Base-by-base conservation (phyloP, 768 basidiomycete genomes). In the Suillus plorans region DNA sequence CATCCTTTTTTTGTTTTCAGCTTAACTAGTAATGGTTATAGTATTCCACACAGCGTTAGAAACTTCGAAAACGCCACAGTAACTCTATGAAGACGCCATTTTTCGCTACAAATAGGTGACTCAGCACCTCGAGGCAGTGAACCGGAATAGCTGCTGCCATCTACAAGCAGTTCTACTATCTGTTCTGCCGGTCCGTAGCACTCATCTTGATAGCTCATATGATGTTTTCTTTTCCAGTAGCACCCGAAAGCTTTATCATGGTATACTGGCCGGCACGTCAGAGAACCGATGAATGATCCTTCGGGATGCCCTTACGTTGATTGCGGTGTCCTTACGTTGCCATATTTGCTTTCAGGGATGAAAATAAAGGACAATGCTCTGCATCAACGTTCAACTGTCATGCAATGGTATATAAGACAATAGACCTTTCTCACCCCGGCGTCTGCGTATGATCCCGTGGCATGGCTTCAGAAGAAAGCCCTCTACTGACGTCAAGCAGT, bases 101-200 rank as follows among this genome's bases (percentile, higher is more conserved):
- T 3, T 8, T 25, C 14, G 49, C 49, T 81, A 25, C 72, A 84
- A 37, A 95, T 92, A 74, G 91, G 18, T 55, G 31, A 13, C 4
- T 50, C 49, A 28, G 14, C 14, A 50, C 9, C 1, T 31, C 16
- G 28, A 31, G 31, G 53, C 31, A 34, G 53, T 16, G 31, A 53
- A 53, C 28, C 4, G 18, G 28, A 53, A 53, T 18, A 31, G 16
- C 8, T 18, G 31, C 31, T 31, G 31, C 31, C 3, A 20, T 12
- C 52, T 18, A 10, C 52, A 18, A 28, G 28, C 50, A 13, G 31
- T 36, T 12, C 31, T 34, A 6, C 9, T 34, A 5, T 34, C 10
- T 34, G 2, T 6, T 31, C 10, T 6, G 31, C 28, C 31, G 53
- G 53, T 16, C 16, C 28, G 28, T 28, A 1, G 5, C 55, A 37